Evolutionary conservation across 257 asterid genomes (phyloP), one percentile per base, ranked within the genome.

Genomic region (Linderniella brevidens): DNA sequence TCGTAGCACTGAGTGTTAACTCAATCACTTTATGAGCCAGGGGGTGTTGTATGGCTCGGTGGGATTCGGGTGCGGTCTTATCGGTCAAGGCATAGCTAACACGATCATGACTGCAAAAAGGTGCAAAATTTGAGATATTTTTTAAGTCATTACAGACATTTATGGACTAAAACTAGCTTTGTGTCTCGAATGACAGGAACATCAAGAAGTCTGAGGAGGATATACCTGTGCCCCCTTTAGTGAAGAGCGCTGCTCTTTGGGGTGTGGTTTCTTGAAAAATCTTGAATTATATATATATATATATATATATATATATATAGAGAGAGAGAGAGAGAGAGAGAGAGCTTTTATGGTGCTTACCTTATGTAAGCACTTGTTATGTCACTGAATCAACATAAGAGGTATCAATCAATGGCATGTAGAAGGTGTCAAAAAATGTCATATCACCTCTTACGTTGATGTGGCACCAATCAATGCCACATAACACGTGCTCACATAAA

Each of bases 51-150:
- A 81, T 64, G 98, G 94, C 50, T 70, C 94, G n/a, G 96, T 85
- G 46, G 98, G 98, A 65, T 84, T 88, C 59, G 77, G 81, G 13
- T 84, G 95, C 58, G 95, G 95, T 52, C 70, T 88, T 58, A 61
- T 88, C 40, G 94, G 96, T 55, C 98, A 88, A 72, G 98, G 98
- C 67, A 81, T 88, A 18, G 96, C 96, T 54, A 84, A 88, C 65
- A 25, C 64, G 82, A 84, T 84, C 61, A 88, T 84, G 98, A 84
- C 75, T 40, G 93, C 94, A 35, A 88, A 88, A 63, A 66, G 98
- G 98, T 60, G 47, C 49, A 17, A 14, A 39, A 39, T 39, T 3
- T 39, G 3, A 13, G 43, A 39, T 39, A 39, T 39, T 39, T 11
- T 11, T 39, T 39, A 13, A 13, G 35, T 25, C 4, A 25, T 25